Evolutionary conservation across 495 filamentous ascomycete genomes (phyloP), one percentile per base, ranked within the genome.

Genomic region (Penicillium lagena): DNA sequence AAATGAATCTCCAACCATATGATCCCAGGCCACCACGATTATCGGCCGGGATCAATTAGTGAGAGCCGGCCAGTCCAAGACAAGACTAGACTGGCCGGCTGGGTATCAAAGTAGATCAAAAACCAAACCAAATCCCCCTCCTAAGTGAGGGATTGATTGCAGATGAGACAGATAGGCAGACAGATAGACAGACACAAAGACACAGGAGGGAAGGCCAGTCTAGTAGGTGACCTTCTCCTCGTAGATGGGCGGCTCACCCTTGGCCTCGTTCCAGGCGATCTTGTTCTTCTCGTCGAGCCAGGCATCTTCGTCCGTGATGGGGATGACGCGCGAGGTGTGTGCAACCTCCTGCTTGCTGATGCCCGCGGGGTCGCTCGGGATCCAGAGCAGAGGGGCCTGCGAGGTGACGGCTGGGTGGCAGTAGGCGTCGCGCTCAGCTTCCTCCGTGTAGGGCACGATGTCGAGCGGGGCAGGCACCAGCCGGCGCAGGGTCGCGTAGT

Each of bases 291-390:
- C 87, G 56, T 89, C 82, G 38, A 96, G 67, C 49, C 73, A 80
- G 31, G 89, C 86, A 15, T 85, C 87, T 56, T 94, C 85, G 63
- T 96, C 89, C 0, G 85, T 89, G 50, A 89, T 90, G 4, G 79
- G 75, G 38, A 95, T 85, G 34, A 86, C 82, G 47, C 75, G 77
- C 51, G 71, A 67, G 12, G 82, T 86, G 55, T 90, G 83, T 12
- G 68, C 68, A 37, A 90, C 70, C 70, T 95, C 90, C 65, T 90
- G 83, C 61, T 72, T 74, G 35, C 80, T 86, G 34, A 95, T 74
- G 39, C 90, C 90, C 45, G 83, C 70, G 1, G 73, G 63, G 55
- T 96, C 90, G 39, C 75, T 72, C 7, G 89, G 87, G 45, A 96
- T 83, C 90, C 90, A 96, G 27, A 96, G 71, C 33, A 90, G 63